Percentiles rank a stretch among this genome's conserved stretches.
Conservation (phyloP, 768 basidiomycete genomes). For the Lactarius psammicola region DNA sequence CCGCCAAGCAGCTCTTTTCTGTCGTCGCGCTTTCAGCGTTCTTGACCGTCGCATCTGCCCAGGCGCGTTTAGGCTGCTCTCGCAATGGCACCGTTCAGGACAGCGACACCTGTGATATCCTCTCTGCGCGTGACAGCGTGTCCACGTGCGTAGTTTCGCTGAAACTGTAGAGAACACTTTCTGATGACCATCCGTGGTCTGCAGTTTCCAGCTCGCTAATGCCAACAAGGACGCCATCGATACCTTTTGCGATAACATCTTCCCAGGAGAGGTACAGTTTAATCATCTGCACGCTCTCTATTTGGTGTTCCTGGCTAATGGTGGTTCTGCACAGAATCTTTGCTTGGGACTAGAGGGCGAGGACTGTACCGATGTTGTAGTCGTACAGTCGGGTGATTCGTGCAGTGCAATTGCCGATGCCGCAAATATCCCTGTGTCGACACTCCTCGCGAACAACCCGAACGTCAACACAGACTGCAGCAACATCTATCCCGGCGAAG, state of each 20-base stretch:
- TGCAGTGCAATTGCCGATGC: slow-evolving; percentile 45
- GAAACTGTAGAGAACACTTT: neutral
- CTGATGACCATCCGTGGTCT: neutral
- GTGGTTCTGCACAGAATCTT: slow-evolving; percentile 29
- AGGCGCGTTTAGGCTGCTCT: slow-evolving; percentile 39
- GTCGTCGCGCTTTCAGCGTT: slow-evolving; percentile 7
- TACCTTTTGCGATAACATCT: slow-evolving; percentile 55
- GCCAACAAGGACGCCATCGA: slow-evolving; percentile 52
- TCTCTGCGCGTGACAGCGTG: slow-evolving; percentile 46
- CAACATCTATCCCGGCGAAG: slow-evolving; percentile 77
- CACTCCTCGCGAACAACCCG: slow-evolving; percentile 70
- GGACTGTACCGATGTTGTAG: slow-evolving; percentile 55
- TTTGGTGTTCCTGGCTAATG: neutral
- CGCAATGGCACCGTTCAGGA: slow-evolving; percentile 50
- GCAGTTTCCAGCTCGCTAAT: slow-evolving; percentile 56
- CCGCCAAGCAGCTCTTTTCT: slow-evolving; percentile 8
- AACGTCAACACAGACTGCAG: slow-evolving; percentile 54
- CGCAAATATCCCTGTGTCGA: slow-evolving; percentile 42
- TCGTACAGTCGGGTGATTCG: slow-evolving; percentile 48
- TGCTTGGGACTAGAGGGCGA: slow-evolving; percentile 58
- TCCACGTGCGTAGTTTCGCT: slow-evolving; percentile 42
- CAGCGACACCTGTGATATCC: slow-evolving; percentile 57
- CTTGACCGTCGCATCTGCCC: slow-evolving; percentile 3
- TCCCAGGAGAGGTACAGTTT: slow-evolving; percentile 44
- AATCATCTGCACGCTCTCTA: neutral